Conservation (phyloP, 2,329 filamentous ascomycete species). For the Fusarium scirpi region DNA sequence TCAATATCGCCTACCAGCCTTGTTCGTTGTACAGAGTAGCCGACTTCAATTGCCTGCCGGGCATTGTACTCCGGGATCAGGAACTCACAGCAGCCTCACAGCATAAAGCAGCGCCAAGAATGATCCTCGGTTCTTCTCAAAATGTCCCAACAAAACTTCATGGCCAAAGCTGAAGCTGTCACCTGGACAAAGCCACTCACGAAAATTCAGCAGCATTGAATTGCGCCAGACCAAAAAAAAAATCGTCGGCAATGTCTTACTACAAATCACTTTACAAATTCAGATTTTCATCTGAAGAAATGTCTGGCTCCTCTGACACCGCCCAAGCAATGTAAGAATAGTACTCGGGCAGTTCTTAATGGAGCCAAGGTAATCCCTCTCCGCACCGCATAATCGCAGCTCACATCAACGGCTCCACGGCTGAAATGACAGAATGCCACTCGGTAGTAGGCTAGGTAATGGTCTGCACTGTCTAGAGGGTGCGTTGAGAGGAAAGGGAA, state of each 20-base stretch:
- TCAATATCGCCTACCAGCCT: background rate
- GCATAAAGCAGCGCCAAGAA: background rate
- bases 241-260: background rate
- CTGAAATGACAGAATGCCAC: conserved; percentile 76
- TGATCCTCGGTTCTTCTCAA: background rate
- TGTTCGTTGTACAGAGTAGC: background rate
- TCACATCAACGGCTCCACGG: conserved; percentile 71
- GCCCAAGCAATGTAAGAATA: conserved; percentile 53
- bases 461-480: conserved; percentile 89
- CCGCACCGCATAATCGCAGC: conserved; percentile 70
- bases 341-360: conserved; percentile 70
- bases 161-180: background rate
- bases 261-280: conserved; percentile 8
- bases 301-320: conserved; percentile 60
- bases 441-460: conserved; percentile 69
- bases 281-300: conserved; percentile 22
- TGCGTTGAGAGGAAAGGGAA: conserved; percentile 68
- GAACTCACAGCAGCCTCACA: background rate
- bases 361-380: conserved; percentile 63
- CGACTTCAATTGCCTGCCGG: background rate
- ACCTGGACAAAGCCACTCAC: conserved; percentile 19
- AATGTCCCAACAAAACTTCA: conserved; percentile 19
- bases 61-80: background rate
- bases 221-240: background rate
- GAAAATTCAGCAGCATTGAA: background rate